These are phyloP conservation scores for Suhomyces bokatorum DNA, from an alignment of 1,139 yeast species.

Conservation along the genomic window DNA sequence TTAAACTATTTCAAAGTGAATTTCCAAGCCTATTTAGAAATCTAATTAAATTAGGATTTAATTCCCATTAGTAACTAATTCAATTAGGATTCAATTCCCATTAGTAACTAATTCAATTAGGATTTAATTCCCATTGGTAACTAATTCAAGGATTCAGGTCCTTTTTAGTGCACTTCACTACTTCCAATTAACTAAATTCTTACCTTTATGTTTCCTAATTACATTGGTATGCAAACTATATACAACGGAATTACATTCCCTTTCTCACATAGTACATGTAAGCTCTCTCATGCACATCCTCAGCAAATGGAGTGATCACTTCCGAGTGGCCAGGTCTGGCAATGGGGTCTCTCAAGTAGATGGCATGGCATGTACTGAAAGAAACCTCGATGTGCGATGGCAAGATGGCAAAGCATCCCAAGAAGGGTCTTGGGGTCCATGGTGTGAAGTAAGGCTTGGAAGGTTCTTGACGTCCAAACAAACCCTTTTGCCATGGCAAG, in stretches of 20 bases:
- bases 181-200: not conserved
- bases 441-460: slow-evolving; percentile 89
- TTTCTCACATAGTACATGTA: slow-evolving; percentile 91
- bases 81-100: too few species aligned
- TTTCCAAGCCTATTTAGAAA: too few species aligned
- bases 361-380: slow-evolving; percentile 90
- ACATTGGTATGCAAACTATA: slow-evolving; percentile 8
- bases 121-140: too few species aligned
- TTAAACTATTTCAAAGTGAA: too few species aligned
- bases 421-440: slow-evolving; percentile 91
- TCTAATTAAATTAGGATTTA: too few species aligned
- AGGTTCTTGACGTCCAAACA: slow-evolving; percentile 79
- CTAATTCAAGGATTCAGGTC: too few species aligned
- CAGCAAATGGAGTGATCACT: slow-evolving; percentile 86
- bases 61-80: too few species aligned
- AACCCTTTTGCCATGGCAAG: slow-evolving; percentile 74
- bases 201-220: not conserved
- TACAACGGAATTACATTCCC: slow-evolving; percentile 47
- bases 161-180: too few species aligned
- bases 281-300: slow-evolving; percentile 87
- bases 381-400: slow-evolving; percentile 92
- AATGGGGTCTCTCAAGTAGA: slow-evolving; percentile 92
- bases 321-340: slow-evolving; percentile 97
- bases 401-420: slow-evolving; percentile 87
- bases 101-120: too few species aligned